These are phyloP conservation scores for Microcyclospora pomicola DNA, from an alignment of 2,329 filamentous ascomycete genomes.

Conservation along the genomic window DNA sequence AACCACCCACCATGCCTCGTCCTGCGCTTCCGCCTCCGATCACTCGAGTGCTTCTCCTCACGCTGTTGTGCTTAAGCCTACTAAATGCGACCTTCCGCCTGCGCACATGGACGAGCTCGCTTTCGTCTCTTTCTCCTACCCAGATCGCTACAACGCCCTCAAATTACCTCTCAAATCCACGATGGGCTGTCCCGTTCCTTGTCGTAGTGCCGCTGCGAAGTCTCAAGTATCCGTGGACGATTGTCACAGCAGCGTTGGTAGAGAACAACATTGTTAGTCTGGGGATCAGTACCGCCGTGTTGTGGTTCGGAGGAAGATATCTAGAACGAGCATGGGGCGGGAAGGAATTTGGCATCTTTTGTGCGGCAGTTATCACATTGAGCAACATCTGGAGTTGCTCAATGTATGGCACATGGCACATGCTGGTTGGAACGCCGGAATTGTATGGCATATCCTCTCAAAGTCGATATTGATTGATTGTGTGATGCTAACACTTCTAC, in stretches of 20 bases:
- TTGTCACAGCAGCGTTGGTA: slow-evolving; percentile 71
- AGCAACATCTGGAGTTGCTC: slow-evolving; percentile 67
- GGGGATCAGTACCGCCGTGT: slow-evolving; percentile 57
- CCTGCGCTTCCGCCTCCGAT: slow-evolving; percentile 88
- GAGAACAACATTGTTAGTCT: slow-evolving; percentile 89
- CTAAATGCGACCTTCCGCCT: slow-evolving; percentile 70
- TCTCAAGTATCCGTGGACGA: slow-evolving; percentile 84
- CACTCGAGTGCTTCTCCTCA: slow-evolving; percentile 67
- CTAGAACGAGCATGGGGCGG: slow-evolving; percentile 93
- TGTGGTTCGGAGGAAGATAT: slow-evolving; percentile 89
- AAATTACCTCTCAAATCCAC: slow-evolving; percentile 21
- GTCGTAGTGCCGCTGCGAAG: slow-evolving; percentile 73
- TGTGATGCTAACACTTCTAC: slow-evolving; percentile 1
- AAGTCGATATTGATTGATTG: not conserved
- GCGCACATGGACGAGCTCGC: slow-evolving; percentile 42
- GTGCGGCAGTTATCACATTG: slow-evolving; percentile 61
- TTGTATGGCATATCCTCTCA: slow-evolving; percentile 41
- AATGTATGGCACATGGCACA: slow-evolving; percentile 59
- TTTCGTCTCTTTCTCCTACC: slow-evolving; percentile 13
- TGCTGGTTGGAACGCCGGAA: slow-evolving; percentile 50
- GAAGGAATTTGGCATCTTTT: slow-evolving; percentile 79
- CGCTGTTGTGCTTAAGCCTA: slow-evolving; percentile 62
- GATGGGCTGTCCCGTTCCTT: slow-evolving; percentile 54
- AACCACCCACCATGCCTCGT: slow-evolving; percentile 5
- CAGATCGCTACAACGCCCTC: slow-evolving; percentile 15